Conservation (phyloP, 192 early-diverging fungal genomes). For the Podila verticillata region DNA sequence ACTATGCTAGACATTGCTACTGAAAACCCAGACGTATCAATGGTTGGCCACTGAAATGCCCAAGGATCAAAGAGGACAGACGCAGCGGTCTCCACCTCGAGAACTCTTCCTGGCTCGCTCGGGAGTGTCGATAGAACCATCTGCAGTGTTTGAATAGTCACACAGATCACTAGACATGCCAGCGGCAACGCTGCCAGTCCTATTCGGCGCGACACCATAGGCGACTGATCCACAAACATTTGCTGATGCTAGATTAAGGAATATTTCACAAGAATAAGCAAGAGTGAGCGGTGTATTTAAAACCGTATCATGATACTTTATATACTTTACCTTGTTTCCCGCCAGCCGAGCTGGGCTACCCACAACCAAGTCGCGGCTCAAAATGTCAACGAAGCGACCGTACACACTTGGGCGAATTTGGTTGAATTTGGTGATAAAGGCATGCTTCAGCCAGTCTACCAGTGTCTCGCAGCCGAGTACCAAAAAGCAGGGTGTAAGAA, state of each 20-base stretch:
- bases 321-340: conserved; percentile 49
- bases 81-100: conserved; percentile 16
- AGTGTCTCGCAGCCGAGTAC: conserved; percentile 90
- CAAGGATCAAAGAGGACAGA: conserved; percentile 25
- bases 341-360: conserved; percentile 58
- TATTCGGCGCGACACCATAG: conserved; percentile 79
- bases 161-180: conserved; percentile 74
- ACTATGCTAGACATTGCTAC: conserved; percentile 20
- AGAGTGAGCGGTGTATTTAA: no score
- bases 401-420: conserved; percentile 91
- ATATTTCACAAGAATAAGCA: neutral
- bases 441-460: conserved; percentile 98
- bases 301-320: no score
- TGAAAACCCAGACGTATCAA: conserved; percentile 25
- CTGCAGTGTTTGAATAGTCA: conserved; percentile 58
- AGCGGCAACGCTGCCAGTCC: conserved; percentile 85
- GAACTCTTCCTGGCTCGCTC: conserved; percentile 5
- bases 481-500: conserved; percentile 85
- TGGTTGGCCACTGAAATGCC: conserved; percentile 8
- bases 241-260: conserved; percentile 34
- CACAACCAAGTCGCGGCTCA: conserved; percentile 87
- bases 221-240: conserved; percentile 75
- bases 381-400: conserved; percentile 83
- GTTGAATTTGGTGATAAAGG: conserved; percentile 98
- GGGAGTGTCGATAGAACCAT: conserved; percentile 21